Evolutionary conservation across 1,139 yeast genomes (phyloP), one percentile per base, ranked within the genome.

Genomic region (Blastobotrys illinoisensis): DNA sequence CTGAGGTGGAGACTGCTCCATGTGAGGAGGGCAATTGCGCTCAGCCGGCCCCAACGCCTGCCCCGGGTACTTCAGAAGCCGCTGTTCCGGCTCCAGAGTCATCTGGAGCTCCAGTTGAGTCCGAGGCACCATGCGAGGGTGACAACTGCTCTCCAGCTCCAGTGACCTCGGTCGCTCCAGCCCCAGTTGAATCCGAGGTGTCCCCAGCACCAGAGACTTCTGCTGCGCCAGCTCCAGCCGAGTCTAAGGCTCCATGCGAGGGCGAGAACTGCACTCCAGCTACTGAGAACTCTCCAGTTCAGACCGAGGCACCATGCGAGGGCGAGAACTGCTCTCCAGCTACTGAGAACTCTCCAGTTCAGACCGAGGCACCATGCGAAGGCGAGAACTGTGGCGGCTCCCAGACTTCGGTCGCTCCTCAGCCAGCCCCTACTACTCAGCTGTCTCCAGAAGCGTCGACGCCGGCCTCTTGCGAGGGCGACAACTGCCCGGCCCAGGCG

Each of bases 11-110:
- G n/a, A n/a, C n/a, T n/a, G n/a, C n/a, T n/a, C n/a, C n/a, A n/a
- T n/a, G n/a, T n/a, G n/a, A n/a, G n/a, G n/a, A n/a, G n/a, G n/a
- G n/a, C n/a, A n/a, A n/a, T n/a, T n/a, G n/a, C n/a, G n/a, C n/a
- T n/a, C n/a, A n/a, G n/a, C n/a, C n/a, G n/a, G n/a, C n/a, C n/a
- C n/a, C n/a, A n/a, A n/a, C n/a, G n/a, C n/a, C n/a, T n/a, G n/a
- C n/a, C n/a, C n/a, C n/a, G n/a, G n/a, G n/a, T n/a, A n/a, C 32
- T 26, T 26, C 32, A 6, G 32, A 3, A 7, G 11, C 50, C 5
- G 20, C 45, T n/a, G 50, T 46, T 19, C 50, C 50, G 1, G 14
- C 49, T 47, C 50, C 50, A 11, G 44, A 20, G 32, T 7, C 48
- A 11, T n/a, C n/a, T n/a, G n/a, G 11, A 40, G 44, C 44, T 28